Percentiles rank a stretch among this genome's conserved stretches.
Conservation (phyloP, 441 rosid genomes). For the Erysimum cheiri region DNA sequence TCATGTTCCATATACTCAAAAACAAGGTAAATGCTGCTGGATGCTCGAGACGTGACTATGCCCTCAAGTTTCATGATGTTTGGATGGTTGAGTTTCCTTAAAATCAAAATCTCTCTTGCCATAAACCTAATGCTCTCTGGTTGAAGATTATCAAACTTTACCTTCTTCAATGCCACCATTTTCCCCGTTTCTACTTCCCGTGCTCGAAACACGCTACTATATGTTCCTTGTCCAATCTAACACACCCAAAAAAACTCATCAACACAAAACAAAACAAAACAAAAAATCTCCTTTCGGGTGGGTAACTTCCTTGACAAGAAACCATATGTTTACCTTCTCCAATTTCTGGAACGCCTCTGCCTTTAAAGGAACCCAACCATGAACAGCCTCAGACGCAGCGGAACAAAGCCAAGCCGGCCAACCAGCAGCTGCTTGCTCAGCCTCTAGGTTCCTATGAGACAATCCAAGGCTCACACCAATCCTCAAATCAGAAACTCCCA, state of each 20-base stretch:
- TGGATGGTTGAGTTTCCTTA: constrained; percentile 90
- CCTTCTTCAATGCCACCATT: constrained; percentile 90
- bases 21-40: constrained; percentile 77
- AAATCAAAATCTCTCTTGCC: constrained; percentile 88
- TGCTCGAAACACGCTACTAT: constrained; percentile 90
- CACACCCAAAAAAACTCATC: not conserved
- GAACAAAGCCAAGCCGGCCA: constrained; percentile 94
- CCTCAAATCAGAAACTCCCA: constrained; percentile 44
- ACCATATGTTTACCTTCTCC: constrained; percentile 68
- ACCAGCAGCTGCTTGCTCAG: constrained; percentile 81
- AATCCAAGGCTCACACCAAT: constrained; percentile 52
- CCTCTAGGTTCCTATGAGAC: constrained; percentile 56
- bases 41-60: constrained; percentile 75
- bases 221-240: constrained; percentile 97
- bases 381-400: constrained; percentile 75
- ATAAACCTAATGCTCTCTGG: constrained; percentile 90
- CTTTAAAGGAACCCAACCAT: constrained; percentile 82
- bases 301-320: constrained; percentile 35
- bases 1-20: constrained; percentile 98
- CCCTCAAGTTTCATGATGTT: constrained; percentile 85
- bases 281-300: not conserved
- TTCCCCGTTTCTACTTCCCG: constrained; percentile 77
- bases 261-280: not conserved
- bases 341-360: constrained; percentile 83
- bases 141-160: constrained; percentile 83